These are phyloP conservation scores for Plenodomus lindquistii DNA, from an alignment of 2,329 filamentous ascomycete species.

Conservation along the genomic window DNA sequence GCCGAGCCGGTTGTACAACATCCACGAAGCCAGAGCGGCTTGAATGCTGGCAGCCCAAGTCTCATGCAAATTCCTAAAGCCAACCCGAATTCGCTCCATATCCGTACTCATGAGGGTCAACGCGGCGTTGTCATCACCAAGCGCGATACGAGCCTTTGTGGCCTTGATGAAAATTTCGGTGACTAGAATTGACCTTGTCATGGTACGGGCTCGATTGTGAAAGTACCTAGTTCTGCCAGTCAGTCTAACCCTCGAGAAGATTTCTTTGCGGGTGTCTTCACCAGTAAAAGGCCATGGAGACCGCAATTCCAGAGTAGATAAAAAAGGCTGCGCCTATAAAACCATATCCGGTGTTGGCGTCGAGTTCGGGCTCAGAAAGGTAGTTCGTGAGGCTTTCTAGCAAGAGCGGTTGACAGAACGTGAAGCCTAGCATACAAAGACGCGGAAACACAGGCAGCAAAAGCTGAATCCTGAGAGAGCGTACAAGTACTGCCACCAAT, in stretches of 20 bases:
- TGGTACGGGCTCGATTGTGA: constrained; percentile 10
- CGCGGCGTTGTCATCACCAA: constrained; percentile 5
- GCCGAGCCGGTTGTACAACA: constrained; percentile 24
- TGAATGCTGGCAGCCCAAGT: constrained; percentile 21
- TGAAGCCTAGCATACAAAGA: constrained; percentile 28
- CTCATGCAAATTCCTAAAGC: constrained; percentile 24
- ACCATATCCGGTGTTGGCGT: constrained; percentile 7
- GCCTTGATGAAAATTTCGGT: constrained; percentile 13
- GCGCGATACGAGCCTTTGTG: constrained; percentile 8
- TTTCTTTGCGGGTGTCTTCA: too few relatives aligned
- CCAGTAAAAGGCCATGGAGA: too few relatives aligned
- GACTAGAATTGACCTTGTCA: constrained; percentile 10
- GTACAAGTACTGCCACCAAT: constrained; percentile 24
- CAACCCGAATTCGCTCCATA: constrained; percentile 21
- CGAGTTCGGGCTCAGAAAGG: constrained; percentile 9
- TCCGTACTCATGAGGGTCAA: constrained; percentile 34
- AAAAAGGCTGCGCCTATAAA: background rate
- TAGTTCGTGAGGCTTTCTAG: constrained; percentile 24
- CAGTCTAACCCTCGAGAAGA: too few relatives aligned
- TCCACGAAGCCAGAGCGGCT: constrained; percentile 14
- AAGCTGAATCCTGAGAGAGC: constrained; percentile 26
- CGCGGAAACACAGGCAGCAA: constrained; percentile 27
- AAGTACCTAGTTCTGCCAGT: constrained; percentile 15
- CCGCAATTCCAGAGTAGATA: too few relatives aligned
- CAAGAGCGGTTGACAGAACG: constrained; percentile 30